Evolutionary conservation across 2,329 filamentous ascomycete genomes (phyloP), one percentile per base, ranked within the genome.

Genomic region (Trichoderma guizhouense): DNA sequence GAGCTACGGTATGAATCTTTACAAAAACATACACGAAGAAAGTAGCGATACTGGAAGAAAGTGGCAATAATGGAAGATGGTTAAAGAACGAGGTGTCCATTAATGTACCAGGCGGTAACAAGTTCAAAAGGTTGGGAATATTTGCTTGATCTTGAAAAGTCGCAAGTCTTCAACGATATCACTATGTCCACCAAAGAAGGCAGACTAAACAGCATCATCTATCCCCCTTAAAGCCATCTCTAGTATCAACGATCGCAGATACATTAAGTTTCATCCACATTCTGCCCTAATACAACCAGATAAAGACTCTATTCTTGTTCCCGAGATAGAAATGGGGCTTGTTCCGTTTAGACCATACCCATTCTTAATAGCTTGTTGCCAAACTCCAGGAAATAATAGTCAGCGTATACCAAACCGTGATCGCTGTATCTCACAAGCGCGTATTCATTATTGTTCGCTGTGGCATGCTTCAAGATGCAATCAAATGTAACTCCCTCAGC

Each of bases 361-460:
- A 81, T 79, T 53, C 76, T 74, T 60, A 86, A 72, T 15, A 85
- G 72, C 70, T 82, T 81, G 70, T 85, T 85, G 3, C 83, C 83
- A 73, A 84, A 83, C 71, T 84, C 83, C 5, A 86, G 75, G 18
- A 86, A 76, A 72, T 83, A 86, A 72, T 86, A 86, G 73, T 86
- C 85, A 0, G 81, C 85, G 77, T 86, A 86, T 2, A 86, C 84
- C 11, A 86, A 71, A 0, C 85, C 84, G 72, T 83, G 81, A 12
- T 82, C 77, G 73, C 78, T 78, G 39, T 79, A 81, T 36, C 79
- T 70, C 71, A 74, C 43, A 11, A 64, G 15, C 2, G 71, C 71
- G 4, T 63, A 74, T 3, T 73, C 76, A 55, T 82, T 81, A 66
- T 79, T 76, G 39, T 82, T 82, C 2, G 79, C 81, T 1, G 81